These are phyloP conservation scores for Nannizziopsis barbatae DNA, from an alignment of 2,329 filamentous ascomycete species.

Conservation along the genomic window DNA sequence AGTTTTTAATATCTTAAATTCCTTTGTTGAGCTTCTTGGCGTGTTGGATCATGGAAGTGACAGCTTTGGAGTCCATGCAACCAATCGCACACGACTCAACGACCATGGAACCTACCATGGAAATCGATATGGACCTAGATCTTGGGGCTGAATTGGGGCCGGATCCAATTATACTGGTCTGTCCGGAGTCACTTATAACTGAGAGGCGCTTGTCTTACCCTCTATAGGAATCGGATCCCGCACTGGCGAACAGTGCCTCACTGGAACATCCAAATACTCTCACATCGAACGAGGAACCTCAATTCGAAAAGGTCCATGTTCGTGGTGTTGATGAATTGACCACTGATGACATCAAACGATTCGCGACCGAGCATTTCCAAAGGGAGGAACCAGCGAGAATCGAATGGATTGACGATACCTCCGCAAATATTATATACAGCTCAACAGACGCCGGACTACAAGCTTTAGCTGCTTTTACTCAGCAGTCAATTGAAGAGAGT, in stretches of 20 bases:
- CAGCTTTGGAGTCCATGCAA: slow-evolving; percentile 14
- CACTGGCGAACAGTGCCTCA: not conserved
- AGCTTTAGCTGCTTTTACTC: slow-evolving; percentile 43
- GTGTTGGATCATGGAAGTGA: slow-evolving; percentile 16
- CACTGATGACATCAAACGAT: slow-evolving; percentile 66
- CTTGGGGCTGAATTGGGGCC: slow-evolving; percentile 40
- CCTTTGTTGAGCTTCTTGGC: not conserved
- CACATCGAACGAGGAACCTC: slow-evolving; percentile 26
- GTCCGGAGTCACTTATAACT: slow-evolving; percentile 5
- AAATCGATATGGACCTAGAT: slow-evolving; percentile 63
- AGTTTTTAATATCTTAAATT: not conserved
- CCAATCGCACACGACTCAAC: slow-evolving; percentile 12
- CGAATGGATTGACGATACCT: slow-evolving; percentile 93
- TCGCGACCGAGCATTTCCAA: slow-evolving; percentile 57
- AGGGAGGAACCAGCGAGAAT: slow-evolving; percentile 48
- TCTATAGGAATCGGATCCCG: slow-evolving; percentile 3
- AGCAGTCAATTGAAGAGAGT: slow-evolving; percentile 21
- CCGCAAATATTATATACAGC: slow-evolving; percentile 73
- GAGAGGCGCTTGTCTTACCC: not conserved
- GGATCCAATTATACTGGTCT: slow-evolving; percentile 23
- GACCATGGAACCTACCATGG: slow-evolving; percentile 40
- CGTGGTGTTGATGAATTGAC: slow-evolving; percentile 72
- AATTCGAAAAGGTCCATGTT: slow-evolving; percentile 62
- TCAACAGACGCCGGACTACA: slow-evolving; percentile 42
- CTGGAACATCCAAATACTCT: slow-evolving; percentile 13